phyloP scores from a whole-genome alignment of 192 early-diverging fungal genomes.

The Coemansia sp. region DNA sequence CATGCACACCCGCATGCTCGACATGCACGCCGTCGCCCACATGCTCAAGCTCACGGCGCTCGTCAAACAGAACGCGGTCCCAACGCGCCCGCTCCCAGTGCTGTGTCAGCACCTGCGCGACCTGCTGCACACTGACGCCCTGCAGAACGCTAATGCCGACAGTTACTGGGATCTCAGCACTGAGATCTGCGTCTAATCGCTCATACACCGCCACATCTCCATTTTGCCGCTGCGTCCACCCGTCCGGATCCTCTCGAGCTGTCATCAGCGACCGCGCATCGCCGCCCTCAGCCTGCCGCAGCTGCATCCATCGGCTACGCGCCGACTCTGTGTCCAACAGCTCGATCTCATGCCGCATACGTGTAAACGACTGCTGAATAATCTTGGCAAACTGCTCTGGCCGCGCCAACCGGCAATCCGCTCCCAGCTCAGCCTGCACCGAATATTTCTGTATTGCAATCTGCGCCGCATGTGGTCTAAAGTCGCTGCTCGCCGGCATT shows the following conservation, averaged over 20 bases:
- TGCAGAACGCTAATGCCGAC: slow-evolving; percentile 30
- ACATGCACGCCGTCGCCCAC: slow-evolving; percentile 16
- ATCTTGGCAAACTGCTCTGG: slow-evolving; percentile 25
- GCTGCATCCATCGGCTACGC: slow-evolving; percentile 21
- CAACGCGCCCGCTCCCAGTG: slow-evolving; percentile 15
- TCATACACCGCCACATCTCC: slow-evolving; percentile 13
- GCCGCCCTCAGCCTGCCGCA: neutral
- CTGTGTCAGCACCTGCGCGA: slow-evolving; percentile 15
- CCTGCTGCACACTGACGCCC: slow-evolving; percentile 9
- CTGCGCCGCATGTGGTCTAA: neutral
- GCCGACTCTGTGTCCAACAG: slow-evolving; percentile 18
- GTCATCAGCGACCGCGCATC: slow-evolving; percentile 27
- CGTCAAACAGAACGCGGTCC: slow-evolving; percentile 25
- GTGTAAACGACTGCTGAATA: slow-evolving; percentile 26
- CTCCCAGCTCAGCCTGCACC: slow-evolving; percentile 6
- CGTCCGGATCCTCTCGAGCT: slow-evolving; percentile 10
- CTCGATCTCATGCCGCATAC: slow-evolving; percentile 33
- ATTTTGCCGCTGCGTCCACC: slow-evolving; percentile 3
- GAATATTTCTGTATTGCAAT: slow-evolving; percentile 35
- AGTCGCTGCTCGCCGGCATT: neutral
- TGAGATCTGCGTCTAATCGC: slow-evolving; percentile 18
- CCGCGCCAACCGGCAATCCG: slow-evolving; percentile 13
- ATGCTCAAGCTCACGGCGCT: slow-evolving; percentile 29
- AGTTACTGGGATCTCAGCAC: slow-evolving; percentile 34
- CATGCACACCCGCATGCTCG: slow-evolving; percentile 18